These are phyloP conservation scores for Sphaerulina musiva DNA, from an alignment of 2,329 filamentous ascomycete species.

Conservation along the genomic window DNA sequence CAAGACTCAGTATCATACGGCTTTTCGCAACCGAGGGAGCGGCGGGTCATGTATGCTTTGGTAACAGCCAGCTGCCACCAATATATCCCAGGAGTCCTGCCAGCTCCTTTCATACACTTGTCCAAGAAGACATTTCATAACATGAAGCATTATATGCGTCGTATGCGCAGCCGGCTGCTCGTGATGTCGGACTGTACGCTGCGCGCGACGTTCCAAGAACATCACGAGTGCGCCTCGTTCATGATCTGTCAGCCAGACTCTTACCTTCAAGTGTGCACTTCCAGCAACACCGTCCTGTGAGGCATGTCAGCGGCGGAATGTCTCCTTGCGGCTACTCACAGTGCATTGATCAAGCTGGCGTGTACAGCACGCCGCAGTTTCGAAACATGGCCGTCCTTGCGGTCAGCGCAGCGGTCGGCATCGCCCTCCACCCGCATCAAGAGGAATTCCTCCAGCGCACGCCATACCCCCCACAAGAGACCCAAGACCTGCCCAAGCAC, in stretches of 20 bases:
- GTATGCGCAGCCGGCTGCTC: constrained; percentile 8
- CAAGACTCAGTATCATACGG: constrained; percentile 17
- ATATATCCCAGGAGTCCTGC: constrained; percentile 16
- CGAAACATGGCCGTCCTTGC: not conserved
- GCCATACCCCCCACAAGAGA: not conserved
- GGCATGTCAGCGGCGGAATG: constrained; percentile 17
- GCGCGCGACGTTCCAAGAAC: not conserved
- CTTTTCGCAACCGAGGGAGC: constrained; percentile 16
- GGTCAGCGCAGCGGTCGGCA: not conserved
- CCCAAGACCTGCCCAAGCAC: not conserved
- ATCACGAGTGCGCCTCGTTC: constrained; percentile 4
- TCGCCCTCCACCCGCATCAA: not conserved
- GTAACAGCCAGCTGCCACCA: constrained; percentile 18
- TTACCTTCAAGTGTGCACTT: constrained; percentile 8
- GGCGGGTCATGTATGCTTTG: constrained; percentile 18
- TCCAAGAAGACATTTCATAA: constrained; percentile 13
- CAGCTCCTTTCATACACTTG: constrained; percentile 16
- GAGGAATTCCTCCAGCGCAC: not conserved
- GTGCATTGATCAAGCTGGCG: constrained; percentile 4
- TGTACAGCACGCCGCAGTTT: not conserved
- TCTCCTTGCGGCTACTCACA: constrained; percentile 11
- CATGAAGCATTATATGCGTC: constrained; percentile 9
- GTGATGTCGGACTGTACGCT: constrained; percentile 1
- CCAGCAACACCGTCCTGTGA: constrained; percentile 13
- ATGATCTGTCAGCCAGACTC: constrained; percentile 6